These are phyloP conservation scores for Pythium aquatile DNA, from an alignment of 352 stramenopile genomes.

Conservation along the genomic window DNA sequence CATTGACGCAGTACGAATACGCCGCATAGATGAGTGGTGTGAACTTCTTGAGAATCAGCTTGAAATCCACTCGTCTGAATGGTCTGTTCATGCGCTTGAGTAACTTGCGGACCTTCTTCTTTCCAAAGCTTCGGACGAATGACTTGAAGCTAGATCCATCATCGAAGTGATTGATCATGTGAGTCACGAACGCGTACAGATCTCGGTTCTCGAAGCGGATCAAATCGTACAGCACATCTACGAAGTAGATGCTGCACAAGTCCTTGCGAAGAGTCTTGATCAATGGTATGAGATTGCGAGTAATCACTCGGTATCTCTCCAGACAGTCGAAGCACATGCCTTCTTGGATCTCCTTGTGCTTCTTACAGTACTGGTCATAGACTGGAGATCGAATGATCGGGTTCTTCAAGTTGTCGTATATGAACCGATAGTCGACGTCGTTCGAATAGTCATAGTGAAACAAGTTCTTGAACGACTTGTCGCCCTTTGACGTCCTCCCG, in stretches of 20 bases:
- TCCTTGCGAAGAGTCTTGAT: constrained; percentile 25
- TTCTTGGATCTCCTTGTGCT: constrained; percentile 5
- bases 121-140: constrained; percentile 7
- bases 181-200: constrained; percentile 10
- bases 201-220: constrained; percentile 17
- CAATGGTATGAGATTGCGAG: constrained; percentile 23
- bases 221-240: constrained; percentile 24
- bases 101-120: constrained; percentile 7
- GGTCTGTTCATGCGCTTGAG: constrained; percentile 8
- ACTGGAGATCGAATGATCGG: constrained; percentile 10
- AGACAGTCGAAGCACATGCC: constrained; percentile 15
- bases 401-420: constrained; percentile 8
- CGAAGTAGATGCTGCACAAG: constrained; percentile 28
- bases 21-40: constrained; percentile 2
- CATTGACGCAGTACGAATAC: constrained; percentile 9
- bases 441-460: constrained; percentile 18
- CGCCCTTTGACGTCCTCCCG: neutral
- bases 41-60: constrained; percentile 14
- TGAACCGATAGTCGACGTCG: constrained; percentile 13
- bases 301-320: constrained; percentile 10
- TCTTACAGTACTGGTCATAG: constrained; percentile 11
- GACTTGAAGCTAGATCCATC: constrained; percentile 14
- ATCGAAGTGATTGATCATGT: constrained; percentile 13
- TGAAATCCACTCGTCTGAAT: constrained; percentile 12
- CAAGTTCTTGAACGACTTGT: constrained; percentile 4